These are phyloP conservation scores for Monosporozyma solicola DNA, from an alignment of 805 yeast species.

Conservation along the genomic window DNA sequence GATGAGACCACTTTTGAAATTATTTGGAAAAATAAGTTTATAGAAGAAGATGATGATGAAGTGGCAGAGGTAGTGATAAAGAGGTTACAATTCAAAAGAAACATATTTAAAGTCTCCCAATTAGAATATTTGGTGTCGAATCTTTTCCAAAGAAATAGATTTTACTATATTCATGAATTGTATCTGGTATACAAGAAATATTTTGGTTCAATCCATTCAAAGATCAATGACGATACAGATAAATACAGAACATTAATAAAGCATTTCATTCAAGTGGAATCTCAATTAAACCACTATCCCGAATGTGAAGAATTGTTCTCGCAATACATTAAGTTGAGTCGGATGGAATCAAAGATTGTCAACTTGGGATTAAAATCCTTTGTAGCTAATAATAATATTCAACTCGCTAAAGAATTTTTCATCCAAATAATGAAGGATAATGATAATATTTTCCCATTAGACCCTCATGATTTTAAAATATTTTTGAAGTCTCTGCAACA, in stretches of 20 bases:
- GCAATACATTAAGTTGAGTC: constrained; percentile 20
- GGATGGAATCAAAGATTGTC: constrained; percentile 13
- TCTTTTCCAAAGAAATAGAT: constrained; percentile 6
- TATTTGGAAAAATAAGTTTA: constrained; percentile 15
- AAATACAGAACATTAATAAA: constrained; percentile 10
- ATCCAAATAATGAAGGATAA: constrained; percentile 19
- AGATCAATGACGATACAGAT: background rate
- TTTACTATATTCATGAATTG: constrained; percentile 18
- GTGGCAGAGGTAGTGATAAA: constrained; percentile 7
- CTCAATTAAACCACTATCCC: constrained; percentile 13
- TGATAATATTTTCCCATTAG: constrained; percentile 23
- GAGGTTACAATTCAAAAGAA: constrained; percentile 5
- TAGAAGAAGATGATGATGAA: constrained; percentile 6
- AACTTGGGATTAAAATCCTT: constrained; percentile 23
- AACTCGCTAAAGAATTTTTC: constrained; percentile 26
- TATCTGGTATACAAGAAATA: constrained; percentile 9
- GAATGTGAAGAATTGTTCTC: constrained; percentile 22
- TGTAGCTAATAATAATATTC: constrained; percentile 20
- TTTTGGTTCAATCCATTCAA: constrained; percentile 2
- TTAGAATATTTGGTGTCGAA: constrained; percentile 10
- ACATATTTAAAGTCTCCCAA: constrained; percentile 14
- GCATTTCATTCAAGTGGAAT: constrained; percentile 13
- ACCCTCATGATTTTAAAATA: constrained; percentile 11
- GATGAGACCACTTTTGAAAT: constrained; percentile 7
- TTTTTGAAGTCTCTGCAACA: constrained; percentile 14